Conservation (phyloP, 345 rosid genomes). For the Bruguiera parviflora region DNA sequence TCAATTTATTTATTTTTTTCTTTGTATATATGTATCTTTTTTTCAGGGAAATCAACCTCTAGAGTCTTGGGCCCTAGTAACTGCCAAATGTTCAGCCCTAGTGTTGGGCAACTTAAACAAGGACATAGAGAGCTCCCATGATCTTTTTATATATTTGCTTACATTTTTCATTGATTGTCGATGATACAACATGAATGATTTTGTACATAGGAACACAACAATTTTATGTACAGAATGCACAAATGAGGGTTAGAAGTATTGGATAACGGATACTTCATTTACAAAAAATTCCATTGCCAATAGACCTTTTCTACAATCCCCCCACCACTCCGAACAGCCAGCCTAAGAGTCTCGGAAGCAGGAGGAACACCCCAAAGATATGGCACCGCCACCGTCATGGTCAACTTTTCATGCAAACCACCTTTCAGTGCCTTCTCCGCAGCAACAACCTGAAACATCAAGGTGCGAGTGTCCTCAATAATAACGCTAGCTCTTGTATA, state of each 20-base stretch:
- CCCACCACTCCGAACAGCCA: conserved; percentile 86
- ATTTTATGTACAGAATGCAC: conserved; percentile 35
- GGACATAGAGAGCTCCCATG: background rate
- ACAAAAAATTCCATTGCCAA: conserved; percentile 95
- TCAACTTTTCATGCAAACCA: conserved; percentile 84
- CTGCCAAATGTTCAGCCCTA: too few species aligned
- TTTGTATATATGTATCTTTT: too few species aligned
- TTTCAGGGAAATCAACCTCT: too few species aligned
- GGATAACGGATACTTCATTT: conserved; percentile 10
- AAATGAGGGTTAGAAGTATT: conserved; percentile 13
- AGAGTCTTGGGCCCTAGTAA: too few species aligned
- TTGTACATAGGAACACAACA: conserved; percentile 30
- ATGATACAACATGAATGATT: conserved; percentile 12
- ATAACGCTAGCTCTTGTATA: background rate
- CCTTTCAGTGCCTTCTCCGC: conserved; percentile 77
- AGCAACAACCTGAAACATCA: conserved; percentile 51
- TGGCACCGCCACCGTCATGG: conserved; percentile 88
- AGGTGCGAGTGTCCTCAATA: background rate
- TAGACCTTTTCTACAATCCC: conserved; percentile 88
- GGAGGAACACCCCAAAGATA: conserved; percentile 98
- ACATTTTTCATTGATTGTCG: background rate
- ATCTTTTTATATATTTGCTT: background rate
- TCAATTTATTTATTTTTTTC: too few species aligned
- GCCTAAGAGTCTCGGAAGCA: conserved; percentile 87
- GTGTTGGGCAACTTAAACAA: background rate